Base-by-base conservation (phyloP, 176 grass and related monocot species). In the Aegilops speltoides region DNA sequence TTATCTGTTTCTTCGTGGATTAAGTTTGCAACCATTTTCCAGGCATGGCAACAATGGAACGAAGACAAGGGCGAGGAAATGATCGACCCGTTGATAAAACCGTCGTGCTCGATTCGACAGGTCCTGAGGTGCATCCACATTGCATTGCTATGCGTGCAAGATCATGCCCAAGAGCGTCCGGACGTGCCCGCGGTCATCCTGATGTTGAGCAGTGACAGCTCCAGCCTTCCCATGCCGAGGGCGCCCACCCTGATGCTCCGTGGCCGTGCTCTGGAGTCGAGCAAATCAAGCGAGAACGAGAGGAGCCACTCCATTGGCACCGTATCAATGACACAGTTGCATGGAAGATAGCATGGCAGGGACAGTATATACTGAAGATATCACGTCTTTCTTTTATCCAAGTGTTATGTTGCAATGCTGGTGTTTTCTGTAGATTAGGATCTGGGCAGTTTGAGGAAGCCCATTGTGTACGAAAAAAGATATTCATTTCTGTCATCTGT, bases 21-120 rank as follows among this genome's bases (percentile, higher is more conserved):
- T 60, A n/a, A 74, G 17, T 74, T 79, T 8, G 48, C 11, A 72
- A 83, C 54, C 24, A 7, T 84, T 80, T 82, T 62, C 41, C 81
- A 98, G 95, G 93, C 89, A 29, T 98, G 93, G 93, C 89, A 91
- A 59, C 85, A 92, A 64, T 98, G 95, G 93, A 93, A 98, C 3
- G 93, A 95, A 80, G 91, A 95, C 75, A 98, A 77, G 84, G 80
- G 63, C 8, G 61, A 71, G 31, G 85, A 98, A 52, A 69, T 98
- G 79, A 90, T 98, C 4, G 95, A 98, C 71, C 91, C 95, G 15
- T 38, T 63, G 37, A 90, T 98, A 84, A 61, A 79, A 70, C 7
- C 76, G 28, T 77, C 91, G 0, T 94, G 81, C 68, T 84, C 86
- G 0, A 36, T 86, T 20, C 50, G 75, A 36, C 89, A 91, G 75